Evolutionary conservation across 495 filamentous ascomycete species (phyloP).

Genomic region (Lichina pygmaea): DNA sequence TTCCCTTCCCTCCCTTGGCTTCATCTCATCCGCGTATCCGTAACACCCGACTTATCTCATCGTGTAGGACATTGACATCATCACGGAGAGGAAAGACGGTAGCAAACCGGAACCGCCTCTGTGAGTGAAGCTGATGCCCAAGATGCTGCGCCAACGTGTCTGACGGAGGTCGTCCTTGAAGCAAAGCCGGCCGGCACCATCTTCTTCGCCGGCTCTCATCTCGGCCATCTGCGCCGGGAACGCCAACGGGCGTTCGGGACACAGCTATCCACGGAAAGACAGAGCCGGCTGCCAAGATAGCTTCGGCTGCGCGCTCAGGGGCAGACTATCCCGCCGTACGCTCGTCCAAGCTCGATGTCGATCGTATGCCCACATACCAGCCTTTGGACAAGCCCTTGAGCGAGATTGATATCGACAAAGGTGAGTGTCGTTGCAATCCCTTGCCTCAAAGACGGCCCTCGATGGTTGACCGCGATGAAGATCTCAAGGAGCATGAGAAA

Average conservation of each 20-base stretch:
- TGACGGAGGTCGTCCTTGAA: not conserved
- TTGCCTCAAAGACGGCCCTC: not conserved
- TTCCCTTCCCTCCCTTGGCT: no score
- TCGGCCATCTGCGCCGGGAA: not conserved
- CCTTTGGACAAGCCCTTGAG: conserved; percentile 52
- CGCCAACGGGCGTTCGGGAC: conserved; percentile 19
- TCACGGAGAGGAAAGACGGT: conserved; percentile 63
- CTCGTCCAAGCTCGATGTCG: conserved; percentile 58
- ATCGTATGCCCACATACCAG: conserved; percentile 56
- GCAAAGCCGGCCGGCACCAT: conserved; percentile 23
- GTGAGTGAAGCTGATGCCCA: conserved; percentile 14
- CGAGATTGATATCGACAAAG: conserved; percentile 54
- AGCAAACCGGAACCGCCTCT: conserved; percentile 39
- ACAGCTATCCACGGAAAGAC: conserved; percentile 5
- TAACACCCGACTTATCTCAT: no score
- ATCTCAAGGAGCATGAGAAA: conserved; percentile 64
- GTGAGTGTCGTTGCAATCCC: conserved; percentile 9
- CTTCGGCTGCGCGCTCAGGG: conserved; percentile 20
- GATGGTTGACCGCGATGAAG: conserved; percentile 10
- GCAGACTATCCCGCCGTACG: conserved; percentile 35
- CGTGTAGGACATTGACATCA: conserved; percentile 74
- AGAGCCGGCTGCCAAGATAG: conserved; percentile 14
- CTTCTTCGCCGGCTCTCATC: conserved; percentile 1
- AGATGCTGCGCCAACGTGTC: no score
- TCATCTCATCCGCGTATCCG: no score